Evolutionary conservation across 2,329 filamentous ascomycete genomes (phyloP).

Genomic region (Nemania abortiva): DNA sequence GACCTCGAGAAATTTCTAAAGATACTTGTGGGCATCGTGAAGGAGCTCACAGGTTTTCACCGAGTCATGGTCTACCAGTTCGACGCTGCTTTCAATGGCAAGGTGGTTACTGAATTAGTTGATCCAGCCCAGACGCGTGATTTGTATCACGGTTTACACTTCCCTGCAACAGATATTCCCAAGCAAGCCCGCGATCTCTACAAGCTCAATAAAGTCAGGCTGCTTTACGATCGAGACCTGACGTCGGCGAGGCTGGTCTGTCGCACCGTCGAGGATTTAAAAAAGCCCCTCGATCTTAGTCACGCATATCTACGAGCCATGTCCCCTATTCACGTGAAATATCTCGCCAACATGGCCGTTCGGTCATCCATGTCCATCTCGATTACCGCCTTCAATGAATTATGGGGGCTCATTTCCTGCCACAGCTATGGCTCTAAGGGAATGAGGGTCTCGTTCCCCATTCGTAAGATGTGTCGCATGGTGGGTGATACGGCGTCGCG

Average conservation of each 20-base stretch:
- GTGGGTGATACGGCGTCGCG: constrained; percentile 87
- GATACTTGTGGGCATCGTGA: constrained; percentile 85
- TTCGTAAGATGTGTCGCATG: constrained; percentile 90
- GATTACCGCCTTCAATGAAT: constrained; percentile 84
- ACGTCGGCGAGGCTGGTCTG: constrained; percentile 86
- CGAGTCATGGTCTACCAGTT: constrained; percentile 96
- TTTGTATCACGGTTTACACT: constrained; percentile 87
- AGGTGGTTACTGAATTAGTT: constrained; percentile 88
- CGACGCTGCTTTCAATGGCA: constrained; percentile 83
- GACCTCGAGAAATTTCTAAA: constrained; percentile 81
- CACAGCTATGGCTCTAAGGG: constrained; percentile 82
- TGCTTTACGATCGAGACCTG: constrained; percentile 87
- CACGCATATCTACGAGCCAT: constrained; percentile 88
- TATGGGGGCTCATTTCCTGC: constrained; percentile 91
- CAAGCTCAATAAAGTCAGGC: constrained; percentile 87
- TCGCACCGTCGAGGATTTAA: constrained; percentile 77
- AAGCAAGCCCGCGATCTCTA: constrained; percentile 90
- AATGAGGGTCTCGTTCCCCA: constrained; percentile 92
- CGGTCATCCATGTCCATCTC: constrained; percentile 96
- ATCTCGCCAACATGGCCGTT: constrained; percentile 88
- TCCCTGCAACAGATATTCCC: constrained; percentile 88
- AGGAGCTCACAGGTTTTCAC: constrained; percentile 90
- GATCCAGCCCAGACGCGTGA: constrained; percentile 84
- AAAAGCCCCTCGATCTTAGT: constrained; percentile 82
- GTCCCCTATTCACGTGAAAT: constrained; percentile 91